phyloP scores from a whole-genome alignment of 495 filamentous ascomycete genomes.

The Tuber indicum region DNA sequence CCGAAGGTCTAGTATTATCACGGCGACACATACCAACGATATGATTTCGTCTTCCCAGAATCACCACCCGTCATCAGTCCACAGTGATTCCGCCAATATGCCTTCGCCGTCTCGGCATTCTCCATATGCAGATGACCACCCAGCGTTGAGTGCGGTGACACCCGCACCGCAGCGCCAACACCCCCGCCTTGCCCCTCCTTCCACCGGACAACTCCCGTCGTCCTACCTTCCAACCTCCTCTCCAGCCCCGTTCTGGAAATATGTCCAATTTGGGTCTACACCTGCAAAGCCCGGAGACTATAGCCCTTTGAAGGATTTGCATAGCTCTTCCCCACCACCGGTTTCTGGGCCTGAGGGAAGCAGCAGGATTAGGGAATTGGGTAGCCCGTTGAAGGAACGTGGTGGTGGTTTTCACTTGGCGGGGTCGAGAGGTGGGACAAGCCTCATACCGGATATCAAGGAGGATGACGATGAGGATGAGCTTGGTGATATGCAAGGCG shows the following conservation, averaged over 20 bases:
- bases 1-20: slow-evolving; percentile 26
- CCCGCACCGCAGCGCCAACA: slow-evolving; percentile 79
- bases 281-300: slow-evolving; percentile 60
- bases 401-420: slow-evolving; percentile 29
- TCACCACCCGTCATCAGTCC: slow-evolving; percentile 46
- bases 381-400: slow-evolving; percentile 39
- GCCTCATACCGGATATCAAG: slow-evolving; percentile 33
- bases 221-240: slow-evolving; percentile 92
- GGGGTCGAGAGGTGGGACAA: slow-evolving; percentile 33
- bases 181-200: slow-evolving; percentile 77
- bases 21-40: slow-evolving; percentile 38
- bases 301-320: slow-evolving; percentile 54
- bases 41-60: slow-evolving; percentile 51
- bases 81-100: slow-evolving; percentile 41
- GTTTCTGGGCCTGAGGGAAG: slow-evolving; percentile 51
- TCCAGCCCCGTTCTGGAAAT: slow-evolving; percentile 97
- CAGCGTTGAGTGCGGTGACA: slow-evolving; percentile 62
- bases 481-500: slow-evolving; percentile 55
- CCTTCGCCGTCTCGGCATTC: slow-evolving; percentile 40
- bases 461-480: slow-evolving; percentile 44
- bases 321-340: slow-evolving; percentile 50
- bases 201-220: slow-evolving; percentile 78
- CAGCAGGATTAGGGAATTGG: slow-evolving; percentile 47
- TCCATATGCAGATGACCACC: slow-evolving; percentile 51
- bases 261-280: slow-evolving; percentile 67